A percentile compares a stretch with the other conserved stretches of the same genome.
Conservation (phyloP, 108 stramenopile species). For the Nitzschia putrida region DNA sequence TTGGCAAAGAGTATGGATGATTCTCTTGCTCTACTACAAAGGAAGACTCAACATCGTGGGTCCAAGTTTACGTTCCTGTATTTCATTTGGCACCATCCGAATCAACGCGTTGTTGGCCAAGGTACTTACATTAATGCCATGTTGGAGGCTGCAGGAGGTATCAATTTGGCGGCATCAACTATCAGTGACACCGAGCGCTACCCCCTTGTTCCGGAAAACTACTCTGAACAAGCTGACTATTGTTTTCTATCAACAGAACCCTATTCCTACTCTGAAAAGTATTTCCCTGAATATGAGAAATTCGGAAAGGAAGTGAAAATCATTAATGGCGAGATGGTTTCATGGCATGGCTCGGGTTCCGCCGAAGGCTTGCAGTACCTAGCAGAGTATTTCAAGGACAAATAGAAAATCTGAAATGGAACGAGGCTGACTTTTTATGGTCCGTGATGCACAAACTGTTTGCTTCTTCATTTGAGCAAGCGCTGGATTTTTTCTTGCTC, state of each 20-base stretch:
- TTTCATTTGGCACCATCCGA: slow-evolving; percentile 6
- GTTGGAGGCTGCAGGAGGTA: slow-evolving; percentile 8
- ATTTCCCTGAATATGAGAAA: not conserved
- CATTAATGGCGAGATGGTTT: no score
- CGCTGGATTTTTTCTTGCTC: no score
- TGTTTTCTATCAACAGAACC: slow-evolving; percentile 1
- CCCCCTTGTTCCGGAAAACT: not conserved
- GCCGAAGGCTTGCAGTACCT: no score
- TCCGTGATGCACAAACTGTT: no score
- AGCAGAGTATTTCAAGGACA: no score
- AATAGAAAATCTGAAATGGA: no score
- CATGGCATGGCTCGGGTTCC: no score
- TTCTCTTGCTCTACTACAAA: not conserved
- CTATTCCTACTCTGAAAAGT: not conserved
- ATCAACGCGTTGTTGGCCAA: slow-evolving; percentile 2
- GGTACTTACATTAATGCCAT: slow-evolving; percentile 7
- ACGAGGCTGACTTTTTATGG: no score
- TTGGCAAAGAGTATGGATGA: no score
- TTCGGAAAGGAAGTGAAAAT: no score
- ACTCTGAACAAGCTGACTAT: not conserved
- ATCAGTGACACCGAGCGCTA: slow-evolving; percentile 6
- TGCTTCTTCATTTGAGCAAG: no score
- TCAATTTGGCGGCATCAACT: slow-evolving; percentile 8
- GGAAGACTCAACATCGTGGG: not conserved
- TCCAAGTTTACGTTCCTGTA: not conserved